A percentile compares a stretch with the other conserved stretches of the same genome.
Evolutionary conservation across 2,329 filamentous ascomycete species (phyloP).

Genomic region (Golovinomyces cichoracearum): DNA sequence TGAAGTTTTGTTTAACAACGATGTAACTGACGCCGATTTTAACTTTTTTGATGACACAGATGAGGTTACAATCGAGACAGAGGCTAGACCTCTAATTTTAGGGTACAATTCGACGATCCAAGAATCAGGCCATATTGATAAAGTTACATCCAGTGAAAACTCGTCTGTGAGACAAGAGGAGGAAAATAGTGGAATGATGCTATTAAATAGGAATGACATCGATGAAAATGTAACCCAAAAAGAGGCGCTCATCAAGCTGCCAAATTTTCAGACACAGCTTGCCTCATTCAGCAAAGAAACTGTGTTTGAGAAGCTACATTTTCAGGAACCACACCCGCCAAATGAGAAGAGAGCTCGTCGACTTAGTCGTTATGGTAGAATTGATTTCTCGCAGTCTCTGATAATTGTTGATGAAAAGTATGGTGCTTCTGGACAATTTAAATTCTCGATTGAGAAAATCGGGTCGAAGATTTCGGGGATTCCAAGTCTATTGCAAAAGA

Average conservation of each 20-base stretch:
- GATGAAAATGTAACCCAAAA: neutral
- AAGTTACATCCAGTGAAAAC: neutral
- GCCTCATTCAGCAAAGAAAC: slow-evolving; percentile 12
- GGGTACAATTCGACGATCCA: neutral
- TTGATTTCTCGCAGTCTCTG: slow-evolving; percentile 13
- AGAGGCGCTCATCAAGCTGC: neutral
- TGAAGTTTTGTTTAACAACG: slow-evolving; percentile 40
- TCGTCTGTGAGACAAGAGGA: neutral
- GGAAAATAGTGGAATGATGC: neutral
- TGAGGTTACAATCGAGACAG: slow-evolving; percentile 8
- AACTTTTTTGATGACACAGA: slow-evolving; percentile 50
- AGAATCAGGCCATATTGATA: neutral
- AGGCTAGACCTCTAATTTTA: slow-evolving; percentile 4
- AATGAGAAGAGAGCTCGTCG: neutral
- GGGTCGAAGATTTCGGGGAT: slow-evolving; percentile 19
- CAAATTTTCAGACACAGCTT: neutral
- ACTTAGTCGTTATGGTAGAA: slow-evolving; percentile 11
- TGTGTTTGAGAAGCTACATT: slow-evolving; percentile 10
- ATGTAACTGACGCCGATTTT: slow-evolving; percentile 62
- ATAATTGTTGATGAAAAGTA: slow-evolving; percentile 14
- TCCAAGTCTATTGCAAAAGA: slow-evolving; percentile 24
- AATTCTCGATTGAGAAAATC: slow-evolving; percentile 3
- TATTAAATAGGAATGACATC: neutral
- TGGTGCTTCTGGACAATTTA: slow-evolving; percentile 11
- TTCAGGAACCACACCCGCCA: slow-evolving; percentile 1